Evolutionary conservation across 371 early-diverging fungal genomes (phyloP), one percentile per base, ranked within the genome.

Genomic region (Actinomucor elegans): DNA sequence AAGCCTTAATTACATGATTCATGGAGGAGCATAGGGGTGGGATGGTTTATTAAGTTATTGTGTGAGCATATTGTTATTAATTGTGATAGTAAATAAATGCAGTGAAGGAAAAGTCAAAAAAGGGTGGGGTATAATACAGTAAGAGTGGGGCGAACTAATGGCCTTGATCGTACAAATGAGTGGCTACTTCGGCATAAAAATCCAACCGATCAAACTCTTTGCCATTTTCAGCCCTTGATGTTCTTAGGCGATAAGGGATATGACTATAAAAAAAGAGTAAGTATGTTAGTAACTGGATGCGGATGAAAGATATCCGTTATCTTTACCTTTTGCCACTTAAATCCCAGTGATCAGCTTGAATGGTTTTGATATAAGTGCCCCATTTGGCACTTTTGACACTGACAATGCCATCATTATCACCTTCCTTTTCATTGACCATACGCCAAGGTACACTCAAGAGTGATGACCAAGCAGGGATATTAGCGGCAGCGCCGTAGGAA

Each of bases 331-430:
- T 51, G 3, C 68, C 68, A 51, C 54, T 88, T 28, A 96, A 74
- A 61, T 91, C 93, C 86, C 90, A 96, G 67, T 96, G 94, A 54
- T 93, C 92, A 17, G 89, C 87, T 24, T 61, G 37, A n/a, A 94
- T 80, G 8, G 90, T 88, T 27, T 88, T 89, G 23, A 93, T 61
- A 57, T 93, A 92, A 34, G 83, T 75, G 8, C 97, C 97, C 94
- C 94, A 97, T 61, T 77, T 72, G 1, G 94, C 94, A 52, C 86
- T 85, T 7, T 79, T 57, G 11, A 92, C 54, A 29, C 86, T 84
- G 1, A 97, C 97, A 42, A 97, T 64, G 27, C 97, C 97, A 71
- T 97, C 97, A 59, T 97, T 97, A 0, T 83, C 82, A 6, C 96
- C 97, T 50, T 67, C 64, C 31, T 54, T 63, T 44, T 55, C 56